A percentile compares a stretch with the other conserved stretches of the same genome.
These are phyloP conservation scores for Pseudopyricularia javanii DNA, from an alignment of 2,329 filamentous ascomycete species.

Conservation along the genomic window DNA sequence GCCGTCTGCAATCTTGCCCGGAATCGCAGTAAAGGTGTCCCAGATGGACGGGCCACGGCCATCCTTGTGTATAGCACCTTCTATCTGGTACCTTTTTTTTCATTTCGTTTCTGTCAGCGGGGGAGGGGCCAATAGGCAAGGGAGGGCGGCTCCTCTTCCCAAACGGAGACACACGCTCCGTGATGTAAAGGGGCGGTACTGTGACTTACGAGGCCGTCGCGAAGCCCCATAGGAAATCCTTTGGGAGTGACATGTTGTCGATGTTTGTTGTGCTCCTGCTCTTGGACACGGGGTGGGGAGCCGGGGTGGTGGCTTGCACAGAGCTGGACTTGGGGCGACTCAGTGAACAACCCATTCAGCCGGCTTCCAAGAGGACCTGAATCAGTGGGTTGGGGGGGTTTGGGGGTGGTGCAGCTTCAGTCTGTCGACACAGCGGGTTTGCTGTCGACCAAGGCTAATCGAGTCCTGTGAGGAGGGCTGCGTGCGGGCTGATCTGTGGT, in stretches of 20 bases:
- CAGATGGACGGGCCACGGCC: constrained; percentile 76
- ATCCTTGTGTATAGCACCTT: constrained; percentile 62
- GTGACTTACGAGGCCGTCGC: constrained; percentile 58
- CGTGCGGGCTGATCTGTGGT: no score
- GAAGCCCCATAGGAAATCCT: constrained; percentile 69
- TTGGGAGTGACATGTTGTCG: constrained; percentile 43
- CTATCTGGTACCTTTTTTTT: constrained; percentile 65
- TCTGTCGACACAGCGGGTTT: not conserved
- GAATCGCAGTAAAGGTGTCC: constrained; percentile 75
- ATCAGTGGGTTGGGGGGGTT: not conserved
- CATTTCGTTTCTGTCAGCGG: not conserved
- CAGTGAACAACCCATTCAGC: not conserved
- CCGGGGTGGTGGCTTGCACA: not conserved
- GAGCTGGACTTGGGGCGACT: not conserved
- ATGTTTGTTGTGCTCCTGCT: constrained; percentile 3
- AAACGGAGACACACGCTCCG: not conserved
- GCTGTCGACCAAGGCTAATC: no score
- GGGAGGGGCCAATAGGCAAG: not conserved
- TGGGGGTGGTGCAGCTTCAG: not conserved
- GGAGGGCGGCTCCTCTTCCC: not conserved
- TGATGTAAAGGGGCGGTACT: not conserved
- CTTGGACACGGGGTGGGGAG: not conserved
- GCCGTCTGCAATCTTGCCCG: constrained; percentile 72
- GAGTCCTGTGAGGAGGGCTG: no score
- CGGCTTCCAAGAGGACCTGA: not conserved